Conservation (phyloP, 805 yeast species). For the Pichia heedii region DNA sequence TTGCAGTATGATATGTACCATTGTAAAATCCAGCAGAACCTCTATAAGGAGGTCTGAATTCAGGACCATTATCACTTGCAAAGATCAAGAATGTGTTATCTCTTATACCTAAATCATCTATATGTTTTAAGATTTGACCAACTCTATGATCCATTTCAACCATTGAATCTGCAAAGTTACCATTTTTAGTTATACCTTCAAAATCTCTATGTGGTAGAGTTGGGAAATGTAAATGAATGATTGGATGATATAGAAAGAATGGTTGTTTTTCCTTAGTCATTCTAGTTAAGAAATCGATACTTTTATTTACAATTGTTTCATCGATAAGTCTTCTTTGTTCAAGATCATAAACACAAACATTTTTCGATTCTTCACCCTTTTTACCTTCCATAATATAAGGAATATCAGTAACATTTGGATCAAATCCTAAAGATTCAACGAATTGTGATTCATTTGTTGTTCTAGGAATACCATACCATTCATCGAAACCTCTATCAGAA, state of each 20-base stretch:
- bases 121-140: neutral
- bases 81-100: neutral
- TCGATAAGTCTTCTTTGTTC: neutral
- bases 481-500: no score
- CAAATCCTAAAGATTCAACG: no score
- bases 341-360: no score
- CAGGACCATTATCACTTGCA: constrained; percentile 1
- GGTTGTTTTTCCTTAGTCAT: neutral
- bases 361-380: no score
- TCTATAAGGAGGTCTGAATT: neutral
- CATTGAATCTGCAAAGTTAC: constrained; percentile 1
- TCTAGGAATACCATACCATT: no score
- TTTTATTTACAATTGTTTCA: neutral
- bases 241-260: neutral
- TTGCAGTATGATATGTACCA: constrained; percentile 1
- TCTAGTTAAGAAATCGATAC: neutral
- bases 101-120: neutral
- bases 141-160: neutral
- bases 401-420: no score
- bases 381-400: no score
- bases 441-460: no score
- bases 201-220: neutral
- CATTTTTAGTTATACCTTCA: neutral
- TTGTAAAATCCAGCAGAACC: neutral
- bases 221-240: neutral